Conservation (phyloP, 768 basidiomycete species). For the Pulveroboletus sp. region DNA sequence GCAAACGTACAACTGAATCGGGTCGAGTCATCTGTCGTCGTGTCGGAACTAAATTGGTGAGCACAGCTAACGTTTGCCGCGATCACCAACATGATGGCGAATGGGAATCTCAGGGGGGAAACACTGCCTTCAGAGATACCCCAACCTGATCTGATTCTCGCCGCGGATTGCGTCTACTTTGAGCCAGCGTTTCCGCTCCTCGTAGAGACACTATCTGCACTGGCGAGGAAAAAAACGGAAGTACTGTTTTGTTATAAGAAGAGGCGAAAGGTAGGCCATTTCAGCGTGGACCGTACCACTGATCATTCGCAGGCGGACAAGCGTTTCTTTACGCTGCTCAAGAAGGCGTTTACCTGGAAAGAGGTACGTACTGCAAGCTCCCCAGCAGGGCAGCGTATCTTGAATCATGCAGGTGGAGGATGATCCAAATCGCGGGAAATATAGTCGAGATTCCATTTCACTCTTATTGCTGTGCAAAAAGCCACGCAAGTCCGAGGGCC, state of each 20-base stretch:
- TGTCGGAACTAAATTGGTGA: slow-evolving; percentile 82
- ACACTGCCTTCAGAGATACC: slow-evolving; percentile 46
- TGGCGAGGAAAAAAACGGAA: slow-evolving; percentile 56
- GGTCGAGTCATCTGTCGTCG: slow-evolving; percentile 48
- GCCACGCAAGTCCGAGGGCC: neutral
- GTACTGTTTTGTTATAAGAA: slow-evolving; percentile 94
- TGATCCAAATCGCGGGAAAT: slow-evolving; percentile 56
- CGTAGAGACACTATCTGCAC: slow-evolving; percentile 70
- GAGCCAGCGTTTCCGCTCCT: slow-evolving; percentile 91
- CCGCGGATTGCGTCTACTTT: slow-evolving; percentile 95
- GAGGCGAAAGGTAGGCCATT: slow-evolving; percentile 68
- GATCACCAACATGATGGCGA: slow-evolving; percentile 1
- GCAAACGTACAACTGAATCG: slow-evolving; percentile 69
- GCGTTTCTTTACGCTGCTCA: slow-evolving; percentile 78
- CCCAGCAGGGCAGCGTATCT: slow-evolving; percentile 1
- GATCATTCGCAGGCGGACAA: slow-evolving; percentile 67
- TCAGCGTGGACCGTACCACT: neutral
- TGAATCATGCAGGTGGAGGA: slow-evolving; percentile 48
- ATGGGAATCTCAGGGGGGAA: slow-evolving; percentile 55
- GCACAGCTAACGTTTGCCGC: slow-evolving; percentile 20
- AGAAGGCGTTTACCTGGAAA: slow-evolving; percentile 72
- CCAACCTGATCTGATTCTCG: slow-evolving; percentile 70
- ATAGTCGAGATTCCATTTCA: slow-evolving; percentile 65
- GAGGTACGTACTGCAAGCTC: slow-evolving; percentile 42
- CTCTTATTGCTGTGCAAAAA: slow-evolving; percentile 43